Conservation (phyloP, 371 early-diverging fungal species). For the Apophysomyces sp. region DNA sequence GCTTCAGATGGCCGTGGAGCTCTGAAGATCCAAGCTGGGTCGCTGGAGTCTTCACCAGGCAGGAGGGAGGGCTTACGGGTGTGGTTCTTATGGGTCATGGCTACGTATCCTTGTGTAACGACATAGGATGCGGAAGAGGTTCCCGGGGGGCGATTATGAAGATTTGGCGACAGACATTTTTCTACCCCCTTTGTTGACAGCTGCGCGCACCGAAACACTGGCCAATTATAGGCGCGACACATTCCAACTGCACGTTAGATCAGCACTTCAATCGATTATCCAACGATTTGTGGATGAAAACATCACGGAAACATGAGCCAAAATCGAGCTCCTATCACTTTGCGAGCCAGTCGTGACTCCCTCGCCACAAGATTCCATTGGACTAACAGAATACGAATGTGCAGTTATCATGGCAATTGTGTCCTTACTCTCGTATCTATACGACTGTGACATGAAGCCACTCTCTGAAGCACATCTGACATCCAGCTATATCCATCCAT, state of each 20-base stretch:
- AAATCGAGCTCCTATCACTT: slow-evolving; percentile 22
- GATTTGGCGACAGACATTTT: slow-evolving; percentile 16
- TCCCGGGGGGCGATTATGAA: slow-evolving; percentile 17
- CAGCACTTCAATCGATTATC: slow-evolving; percentile 20
- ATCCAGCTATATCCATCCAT: neutral
- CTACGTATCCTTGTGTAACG: slow-evolving; percentile 20
- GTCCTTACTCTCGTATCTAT: slow-evolving; percentile 3
- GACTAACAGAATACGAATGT: slow-evolving; percentile 17
- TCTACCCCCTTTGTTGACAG: slow-evolving; percentile 16
- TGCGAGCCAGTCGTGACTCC: slow-evolving; percentile 14
- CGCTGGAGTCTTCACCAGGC: too few relatives aligned
- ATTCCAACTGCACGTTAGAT: slow-evolving; percentile 18
- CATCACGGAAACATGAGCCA: slow-evolving; percentile 22
- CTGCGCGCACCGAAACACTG: slow-evolving; percentile 17
- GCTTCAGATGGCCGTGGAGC: too few relatives aligned
- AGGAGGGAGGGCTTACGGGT: too few relatives aligned
- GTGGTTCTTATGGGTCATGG: slow-evolving; percentile 2
- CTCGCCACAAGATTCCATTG: slow-evolving; percentile 18
- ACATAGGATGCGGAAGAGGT: neutral
- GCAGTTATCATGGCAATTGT: neutral
- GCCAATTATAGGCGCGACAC: slow-evolving; percentile 14
- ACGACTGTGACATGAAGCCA: slow-evolving; percentile 8
- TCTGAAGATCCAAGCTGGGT: too few relatives aligned
- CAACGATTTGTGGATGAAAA: slow-evolving; percentile 21
- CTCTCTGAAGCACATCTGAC: slow-evolving; percentile 8